Evolutionary conservation across 345 rosid species (phyloP), one percentile per base, ranked within the genome.

Genomic region (Eucalyptus camaldulensis): DNA sequence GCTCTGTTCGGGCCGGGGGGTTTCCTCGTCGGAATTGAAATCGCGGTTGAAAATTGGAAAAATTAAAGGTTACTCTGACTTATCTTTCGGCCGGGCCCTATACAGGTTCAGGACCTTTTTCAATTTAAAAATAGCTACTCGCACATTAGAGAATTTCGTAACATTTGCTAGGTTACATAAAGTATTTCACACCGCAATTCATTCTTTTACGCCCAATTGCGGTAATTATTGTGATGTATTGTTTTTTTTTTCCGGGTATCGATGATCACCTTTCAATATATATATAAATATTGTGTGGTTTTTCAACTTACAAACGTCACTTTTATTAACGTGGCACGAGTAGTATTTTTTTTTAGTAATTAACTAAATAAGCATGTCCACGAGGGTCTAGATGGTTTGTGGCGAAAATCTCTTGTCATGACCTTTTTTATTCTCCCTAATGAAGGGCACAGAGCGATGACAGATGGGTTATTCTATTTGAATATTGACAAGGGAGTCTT

Each of bases 41-140:
- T 27, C 4, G 67, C 16, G 3, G 67, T 60, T 60, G 67, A 60
- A 60, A 60, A 60, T 60, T 60, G 67, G 67, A 60, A 60, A 60
- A 56, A 10, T 24, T 56, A 56, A 56, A 56, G 62, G 6, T 24
- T 13, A 10, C 25, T 15, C 58, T 17, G 25, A 7, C 58, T 19
- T 4, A 0, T 8, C 58, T 54, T 65, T n/a, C 37, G 76, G 40
- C 10, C 21, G 76, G 76, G 69, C 7, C 21, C 19, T 14, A 8
- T 14, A 7, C n/a, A 14, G 15, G 33, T 7, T 4, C 2, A 65
- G 76, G 40, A n/a, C 40, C 40, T 1, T 65, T 65, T 65, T 65
- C 31, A 5, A 65, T 29, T n/a, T n/a, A 0, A n/a, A 14, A n/a
- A n/a, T n/a, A 8, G 5, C 33, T n/a, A 65, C 0, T 7, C 0